phyloP scores from a whole-genome alignment of 2,329 filamentous ascomycete genomes.

The Cercospora citrullina region DNA sequence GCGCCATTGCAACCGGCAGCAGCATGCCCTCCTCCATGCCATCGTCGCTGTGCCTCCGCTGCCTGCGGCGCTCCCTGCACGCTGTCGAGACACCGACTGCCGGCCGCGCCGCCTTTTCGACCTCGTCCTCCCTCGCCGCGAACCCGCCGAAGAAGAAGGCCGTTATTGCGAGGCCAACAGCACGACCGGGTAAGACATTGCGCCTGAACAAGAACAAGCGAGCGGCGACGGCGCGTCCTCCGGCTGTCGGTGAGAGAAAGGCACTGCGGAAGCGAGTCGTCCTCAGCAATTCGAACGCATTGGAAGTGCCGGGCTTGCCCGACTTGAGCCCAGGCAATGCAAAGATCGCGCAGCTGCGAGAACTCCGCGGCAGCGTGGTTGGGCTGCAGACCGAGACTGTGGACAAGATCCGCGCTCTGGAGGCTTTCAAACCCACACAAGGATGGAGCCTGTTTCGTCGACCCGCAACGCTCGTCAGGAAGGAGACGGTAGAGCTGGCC shows the following conservation, averaged over 20 bases:
- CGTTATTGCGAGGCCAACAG: conserved; percentile 23
- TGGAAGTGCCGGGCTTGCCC: conserved; percentile 69
- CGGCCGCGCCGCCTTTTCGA: conserved; percentile 39
- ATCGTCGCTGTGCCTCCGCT: conserved; percentile 32
- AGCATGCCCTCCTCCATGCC: conserved; percentile 27
- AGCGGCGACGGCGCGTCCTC: conserved; percentile 30
- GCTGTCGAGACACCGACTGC: conserved; percentile 14
- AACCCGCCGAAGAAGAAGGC: conserved; percentile 33
- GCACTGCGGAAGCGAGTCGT: conserved; percentile 84
- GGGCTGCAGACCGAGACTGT: conserved; percentile 68
- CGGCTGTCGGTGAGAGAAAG: conserved; percentile 73
- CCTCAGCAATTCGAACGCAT: conserved; percentile 89
- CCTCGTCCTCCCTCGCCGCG: conserved; percentile 32
- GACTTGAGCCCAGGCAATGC: conserved; percentile 49
- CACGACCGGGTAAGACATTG: conserved; percentile 32
- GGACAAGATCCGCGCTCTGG: conserved; percentile 76
- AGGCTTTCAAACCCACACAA: conserved; percentile 90
- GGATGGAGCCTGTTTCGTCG: conserved; percentile 82
- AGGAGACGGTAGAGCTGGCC: conserved; percentile 73
- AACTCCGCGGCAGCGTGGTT: conserved; percentile 65
- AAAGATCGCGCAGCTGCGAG: conserved; percentile 42
- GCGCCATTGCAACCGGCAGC: not conserved
- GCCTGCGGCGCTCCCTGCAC: conserved; percentile 29
- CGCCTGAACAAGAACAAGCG: conserved; percentile 36
- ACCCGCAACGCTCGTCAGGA: conserved; percentile 75